Conservation (phyloP, 2,329 filamentous ascomycete genomes). For the Cladophialophora exuberans region DNA sequence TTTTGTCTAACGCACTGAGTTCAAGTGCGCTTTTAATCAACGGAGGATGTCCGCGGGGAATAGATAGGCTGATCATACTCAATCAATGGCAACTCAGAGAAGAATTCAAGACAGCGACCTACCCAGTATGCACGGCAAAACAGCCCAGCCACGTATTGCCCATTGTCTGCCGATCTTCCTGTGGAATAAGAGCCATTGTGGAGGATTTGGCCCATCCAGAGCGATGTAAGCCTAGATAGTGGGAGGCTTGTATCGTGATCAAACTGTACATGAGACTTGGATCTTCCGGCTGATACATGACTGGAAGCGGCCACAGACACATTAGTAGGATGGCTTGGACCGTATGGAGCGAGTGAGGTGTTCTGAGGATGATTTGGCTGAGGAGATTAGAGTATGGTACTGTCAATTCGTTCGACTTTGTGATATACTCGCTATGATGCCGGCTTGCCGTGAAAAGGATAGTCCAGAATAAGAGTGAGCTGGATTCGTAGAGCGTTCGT, state of each 20-base stretch:
- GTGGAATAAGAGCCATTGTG: background rate
- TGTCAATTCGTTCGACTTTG: constrained; percentile 5
- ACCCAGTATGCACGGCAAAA: constrained; percentile 10
- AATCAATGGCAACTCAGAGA: background rate
- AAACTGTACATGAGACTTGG: constrained; percentile 11
- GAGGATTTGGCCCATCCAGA: background rate
- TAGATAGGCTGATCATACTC: constrained; percentile 3
- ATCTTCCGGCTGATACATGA: constrained; percentile 17
- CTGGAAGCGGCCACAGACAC: constrained; percentile 13
- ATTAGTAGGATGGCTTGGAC: constrained; percentile 12
- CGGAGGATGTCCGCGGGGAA: constrained; percentile 7
- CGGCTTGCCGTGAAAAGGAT: constrained; percentile 13
- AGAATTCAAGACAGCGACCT: background rate
- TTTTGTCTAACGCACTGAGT: constrained; percentile 6
- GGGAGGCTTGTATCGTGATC: constrained; percentile 11
- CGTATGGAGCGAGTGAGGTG: constrained; percentile 11
- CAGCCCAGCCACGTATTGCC: constrained; percentile 13
- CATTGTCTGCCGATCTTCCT: constrained; percentile 6
- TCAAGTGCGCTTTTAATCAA: constrained; percentile 8
- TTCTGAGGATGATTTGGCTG: constrained; percentile 12
- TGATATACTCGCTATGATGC: constrained; percentile 6
- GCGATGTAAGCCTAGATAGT: constrained; percentile 4
- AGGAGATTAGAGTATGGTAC: constrained; percentile 10
- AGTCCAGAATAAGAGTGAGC: constrained; percentile 15
- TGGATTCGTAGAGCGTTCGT: constrained; percentile 4